Conservation (phyloP, 1,139 yeast species). For the Suhomyces coccinellae region DNA sequence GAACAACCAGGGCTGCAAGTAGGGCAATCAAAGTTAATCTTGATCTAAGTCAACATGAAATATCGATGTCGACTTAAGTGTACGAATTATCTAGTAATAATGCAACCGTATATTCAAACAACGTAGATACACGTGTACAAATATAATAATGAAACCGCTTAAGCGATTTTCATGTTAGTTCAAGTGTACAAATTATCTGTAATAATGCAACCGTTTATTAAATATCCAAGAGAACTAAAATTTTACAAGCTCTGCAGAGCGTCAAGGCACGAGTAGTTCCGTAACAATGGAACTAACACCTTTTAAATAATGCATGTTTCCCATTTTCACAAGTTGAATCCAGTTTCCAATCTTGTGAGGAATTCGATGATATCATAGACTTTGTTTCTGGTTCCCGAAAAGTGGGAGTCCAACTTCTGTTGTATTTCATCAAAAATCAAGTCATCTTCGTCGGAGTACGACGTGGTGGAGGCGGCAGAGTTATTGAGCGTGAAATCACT, state of each 20-base stretch:
- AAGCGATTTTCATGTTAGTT: background rate
- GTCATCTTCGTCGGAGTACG: constrained; percentile 15
- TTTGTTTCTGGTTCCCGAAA: constrained; percentile 25
- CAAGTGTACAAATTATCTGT: background rate
- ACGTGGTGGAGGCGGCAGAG: constrained; percentile 8
- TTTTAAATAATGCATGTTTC: background rate
- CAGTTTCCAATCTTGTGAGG: constrained; percentile 24
- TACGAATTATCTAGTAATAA: constrained; percentile 1
- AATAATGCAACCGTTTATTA: constrained; percentile 5
- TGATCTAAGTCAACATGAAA: too few relatives aligned
- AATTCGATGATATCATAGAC: constrained; percentile 31
- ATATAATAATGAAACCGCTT: too few relatives aligned
- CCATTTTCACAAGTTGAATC: constrained; percentile 17
- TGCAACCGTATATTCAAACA: constrained; percentile 2
- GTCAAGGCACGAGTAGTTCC: background rate
- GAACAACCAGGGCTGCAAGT: too few relatives aligned
- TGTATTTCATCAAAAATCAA: constrained; percentile 29
- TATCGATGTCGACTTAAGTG: background rate
- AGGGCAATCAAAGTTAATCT: too few relatives aligned
- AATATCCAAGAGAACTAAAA: constrained; percentile 3
- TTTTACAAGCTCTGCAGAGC: background rate
- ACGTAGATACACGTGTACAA: too few relatives aligned
- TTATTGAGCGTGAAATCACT: constrained; percentile 13
- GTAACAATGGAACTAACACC: background rate
- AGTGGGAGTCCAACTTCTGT: constrained; percentile 23